Evolutionary conservation across 768 basidiomycete genomes (phyloP), one percentile per base, ranked within the genome.

Genomic region (Lactarius trivialis): DNA sequence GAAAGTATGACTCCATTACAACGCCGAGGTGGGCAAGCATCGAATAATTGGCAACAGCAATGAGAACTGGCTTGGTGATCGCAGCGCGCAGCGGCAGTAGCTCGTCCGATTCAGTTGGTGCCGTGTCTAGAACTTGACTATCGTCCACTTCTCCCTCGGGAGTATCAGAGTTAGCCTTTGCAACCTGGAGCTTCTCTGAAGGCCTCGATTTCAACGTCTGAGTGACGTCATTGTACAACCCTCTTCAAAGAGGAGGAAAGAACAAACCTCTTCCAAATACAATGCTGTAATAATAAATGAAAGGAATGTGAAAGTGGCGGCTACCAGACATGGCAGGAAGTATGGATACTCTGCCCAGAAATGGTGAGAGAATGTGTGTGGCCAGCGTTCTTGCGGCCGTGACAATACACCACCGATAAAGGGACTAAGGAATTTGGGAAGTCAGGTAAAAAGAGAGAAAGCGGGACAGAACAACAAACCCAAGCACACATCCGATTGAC

Each of bases 21-120:
- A 77, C 75, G 36, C 80, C 77, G 12, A 78, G 65, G n/a, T 83
- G 75, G 15, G 74, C 73, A n/a, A 81, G 70, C 7, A 68, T 65
- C 43, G 70, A 73, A 65, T 80, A 80, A 64, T 79, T 82, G 56
- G 68, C 60, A 26, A 79, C 68, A 33, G 78, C 72, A 43, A 81
- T 68, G 51, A 78, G 61, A 51, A 83, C 74, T 2, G 37, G 37
- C 6, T 17, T 39, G 4, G 37, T 39, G 37, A 39, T 15, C 37
- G 17, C 37, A 17, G 67, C 64, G 14, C 73, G 73, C 60, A 85
- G 75, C 1, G 73, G 50, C 7, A 66, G 8, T 0, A 70, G 70
- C 26, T 34, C 28, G 51, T 32, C 33, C n/a, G n/a, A 12, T 24
- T 60, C 34, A 7, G 39, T 36, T 4, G 26, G 34, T n/a, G 34